Base-by-base conservation (phyloP, 1,139 yeast species). In the Yamadazyma epiphylla region DNA sequence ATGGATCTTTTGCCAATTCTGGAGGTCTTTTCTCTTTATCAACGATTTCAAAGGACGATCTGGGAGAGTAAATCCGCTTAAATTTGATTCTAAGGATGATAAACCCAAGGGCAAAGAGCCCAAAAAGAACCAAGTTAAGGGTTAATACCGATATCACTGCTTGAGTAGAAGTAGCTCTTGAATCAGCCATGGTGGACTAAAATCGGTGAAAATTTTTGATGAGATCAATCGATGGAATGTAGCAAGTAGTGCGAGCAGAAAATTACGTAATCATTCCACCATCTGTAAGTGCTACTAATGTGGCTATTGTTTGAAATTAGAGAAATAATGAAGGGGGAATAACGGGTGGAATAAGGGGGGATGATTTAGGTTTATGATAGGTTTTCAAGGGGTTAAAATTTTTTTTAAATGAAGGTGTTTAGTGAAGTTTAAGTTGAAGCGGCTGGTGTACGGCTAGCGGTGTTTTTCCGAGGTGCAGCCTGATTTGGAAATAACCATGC, bases 41-140 rank as follows among this genome's bases (percentile, higher is more conserved):
- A 21, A 80, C 76, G 26, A 81, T 54, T 30, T 74, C 73, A 37
- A 61, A 76, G 0, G 75, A 60, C 0, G 81, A 61, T 51, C 82
- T 77, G 22, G 91, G 89, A 35, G 80, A 73, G 48, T 82, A 82
- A 29, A 80, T 82, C 40, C 88, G 63, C 41, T 64, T 67, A 48
- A 74, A 71, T 41, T 64, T 75, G 31, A 74, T 55, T 42, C 86
- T 66, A 23, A 80, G 58, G 0, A 76, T 22, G 13, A 80, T 37
- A 44, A 82, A 83, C 14, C 74, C 55, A 0, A 57, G 38, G n/a
- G 78, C 46, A 41, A 81, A 81, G 4, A 61, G 53, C 2, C 72
- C 70, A 48, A 77, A 79, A 12, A 80, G 51, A 12, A 67, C 58
- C 41, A 74, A 60, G 54, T 81, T 80, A 30, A 78, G 60, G 28